These are phyloP conservation scores for Sugiyamaella valdiviana DNA, from an alignment of 805 yeast species.

Conservation along the genomic window DNA sequence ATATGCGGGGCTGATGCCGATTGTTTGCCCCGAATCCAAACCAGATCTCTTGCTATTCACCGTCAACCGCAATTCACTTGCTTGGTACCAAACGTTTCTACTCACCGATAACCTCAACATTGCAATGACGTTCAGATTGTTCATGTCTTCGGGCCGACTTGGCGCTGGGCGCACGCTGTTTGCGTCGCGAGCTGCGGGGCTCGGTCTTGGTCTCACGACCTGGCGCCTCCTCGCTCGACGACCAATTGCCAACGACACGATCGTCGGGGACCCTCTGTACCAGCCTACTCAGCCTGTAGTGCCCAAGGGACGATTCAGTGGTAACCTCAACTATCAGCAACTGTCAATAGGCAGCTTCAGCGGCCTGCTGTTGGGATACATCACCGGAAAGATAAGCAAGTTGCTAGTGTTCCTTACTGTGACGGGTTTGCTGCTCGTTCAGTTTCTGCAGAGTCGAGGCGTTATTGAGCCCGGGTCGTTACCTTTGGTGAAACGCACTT, in stretches of 20 bases:
- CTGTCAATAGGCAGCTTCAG: slow-evolving; percentile 57
- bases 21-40: too few relatives aligned
- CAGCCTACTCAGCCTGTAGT: too few relatives aligned
- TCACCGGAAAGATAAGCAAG: slow-evolving; percentile 55
- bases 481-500: slow-evolving; percentile 16
- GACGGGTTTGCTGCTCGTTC: slow-evolving; percentile 40
- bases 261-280: too few relatives aligned
- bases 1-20: neutral
- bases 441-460: slow-evolving; percentile 52
- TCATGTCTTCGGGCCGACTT: neutral
- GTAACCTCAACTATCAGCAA: slow-evolving; percentile 50
- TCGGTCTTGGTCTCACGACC: neutral
- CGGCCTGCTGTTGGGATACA: slow-evolving; percentile 52
- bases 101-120: too few relatives aligned
- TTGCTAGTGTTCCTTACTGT: slow-evolving; percentile 46
- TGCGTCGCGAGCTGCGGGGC: neutral
- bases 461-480: slow-evolving; percentile 27
- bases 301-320: slow-evolving; percentile 14
- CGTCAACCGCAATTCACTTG: too few relatives aligned
- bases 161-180: neutral
- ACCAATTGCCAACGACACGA: slow-evolving; percentile 1
- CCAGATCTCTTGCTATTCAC: too few relatives aligned
- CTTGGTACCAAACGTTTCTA: too few relatives aligned
- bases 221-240: neutral
- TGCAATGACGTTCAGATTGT: neutral